A percentile compares a stretch with the other conserved stretches of the same genome.
Conservation (phyloP, 1,139 yeast genomes). For the Debaryomyces sp. region DNA sequence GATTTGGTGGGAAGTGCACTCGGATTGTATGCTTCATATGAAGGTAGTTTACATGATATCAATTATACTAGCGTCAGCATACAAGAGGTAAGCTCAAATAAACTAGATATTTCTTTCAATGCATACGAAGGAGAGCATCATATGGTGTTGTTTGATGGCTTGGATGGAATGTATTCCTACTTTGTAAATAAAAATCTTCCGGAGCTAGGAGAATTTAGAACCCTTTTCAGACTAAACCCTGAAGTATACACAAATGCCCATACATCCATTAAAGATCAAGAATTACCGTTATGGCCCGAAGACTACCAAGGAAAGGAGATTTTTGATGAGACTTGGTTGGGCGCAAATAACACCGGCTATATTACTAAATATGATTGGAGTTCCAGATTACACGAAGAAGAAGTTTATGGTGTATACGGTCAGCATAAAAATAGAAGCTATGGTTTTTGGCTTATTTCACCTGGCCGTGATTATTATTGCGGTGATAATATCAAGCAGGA, state of each 20-base stretch:
- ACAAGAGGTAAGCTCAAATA: conserved; percentile 2
- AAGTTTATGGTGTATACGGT: neutral
- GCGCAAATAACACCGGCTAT: neutral
- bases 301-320: neutral
- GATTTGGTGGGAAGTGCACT: conserved; percentile 11
- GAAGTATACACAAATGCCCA: neutral
- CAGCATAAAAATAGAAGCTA: neutral
- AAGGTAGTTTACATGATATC: conserved; percentile 7
- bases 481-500: conserved; percentile 17
- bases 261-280: neutral
- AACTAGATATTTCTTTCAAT: conserved; percentile 10
- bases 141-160: conserved; percentile 11
- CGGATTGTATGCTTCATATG: conserved; percentile 12
- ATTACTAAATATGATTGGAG: neutral
- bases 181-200: conserved; percentile 14
- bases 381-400: neutral
- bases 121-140: conserved; percentile 13
- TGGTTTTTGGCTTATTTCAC: conserved; percentile 1
- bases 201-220: conserved; percentile 14
- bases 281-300: neutral
- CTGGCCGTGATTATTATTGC: conserved; percentile 15
- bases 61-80: conserved; percentile 10
- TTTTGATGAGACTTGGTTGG: neutral
- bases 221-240: conserved; percentile 11
- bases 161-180: conserved; percentile 15